These are phyloP conservation scores for Hyaloperonospora arabidopsidis DNA, from an alignment of 352 stramenopile species.

Conservation along the genomic window DNA sequence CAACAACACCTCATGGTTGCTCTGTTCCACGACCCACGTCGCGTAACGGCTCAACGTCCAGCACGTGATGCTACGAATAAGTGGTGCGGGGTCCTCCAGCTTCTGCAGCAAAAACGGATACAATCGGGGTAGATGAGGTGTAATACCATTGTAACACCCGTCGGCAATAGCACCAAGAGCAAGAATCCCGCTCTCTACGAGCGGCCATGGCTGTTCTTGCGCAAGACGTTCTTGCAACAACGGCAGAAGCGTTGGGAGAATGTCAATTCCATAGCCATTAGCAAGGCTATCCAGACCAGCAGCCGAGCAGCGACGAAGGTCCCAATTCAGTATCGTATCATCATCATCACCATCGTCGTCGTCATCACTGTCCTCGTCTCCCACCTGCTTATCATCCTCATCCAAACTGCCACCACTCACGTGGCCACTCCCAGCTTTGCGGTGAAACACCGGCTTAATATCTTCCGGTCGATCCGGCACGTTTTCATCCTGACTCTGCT, in stretches of 20 bases:
- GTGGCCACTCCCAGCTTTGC: constrained; percentile 31
- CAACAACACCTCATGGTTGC: constrained; percentile 72
- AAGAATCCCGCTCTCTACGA: constrained; percentile 93
- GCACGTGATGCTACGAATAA: constrained; percentile 91
- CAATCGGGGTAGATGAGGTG: constrained; percentile 85
- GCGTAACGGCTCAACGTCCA: constrained; percentile 92
- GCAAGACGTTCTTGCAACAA: constrained; percentile 87
- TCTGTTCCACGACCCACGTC: constrained; percentile 88
- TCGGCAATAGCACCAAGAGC: constrained; percentile 93
- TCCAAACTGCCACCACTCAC: constrained; percentile 17
- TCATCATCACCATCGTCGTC: constrained; percentile 87
- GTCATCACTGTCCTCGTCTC: constrained; percentile 86
- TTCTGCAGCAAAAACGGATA: constrained; percentile 93
- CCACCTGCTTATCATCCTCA: constrained; percentile 83
- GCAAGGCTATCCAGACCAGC: constrained; percentile 92
- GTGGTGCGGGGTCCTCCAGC: constrained; percentile 78
- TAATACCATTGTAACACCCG: constrained; percentile 90
- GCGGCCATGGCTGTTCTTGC: constrained; percentile 86
- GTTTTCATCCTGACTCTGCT: constrained; percentile 80
- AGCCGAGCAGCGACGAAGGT: constrained; percentile 90
- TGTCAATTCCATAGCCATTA: constrained; percentile 89
- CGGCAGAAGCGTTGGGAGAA: constrained; percentile 89
- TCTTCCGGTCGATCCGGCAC: constrained; percentile 87
- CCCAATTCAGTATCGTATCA: constrained; percentile 93
- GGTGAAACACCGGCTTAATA: constrained; percentile 86